Base-by-base conservation (phyloP, 2,329 filamentous ascomycete species). In the Stagonosporopsis rhizophila region DNA sequence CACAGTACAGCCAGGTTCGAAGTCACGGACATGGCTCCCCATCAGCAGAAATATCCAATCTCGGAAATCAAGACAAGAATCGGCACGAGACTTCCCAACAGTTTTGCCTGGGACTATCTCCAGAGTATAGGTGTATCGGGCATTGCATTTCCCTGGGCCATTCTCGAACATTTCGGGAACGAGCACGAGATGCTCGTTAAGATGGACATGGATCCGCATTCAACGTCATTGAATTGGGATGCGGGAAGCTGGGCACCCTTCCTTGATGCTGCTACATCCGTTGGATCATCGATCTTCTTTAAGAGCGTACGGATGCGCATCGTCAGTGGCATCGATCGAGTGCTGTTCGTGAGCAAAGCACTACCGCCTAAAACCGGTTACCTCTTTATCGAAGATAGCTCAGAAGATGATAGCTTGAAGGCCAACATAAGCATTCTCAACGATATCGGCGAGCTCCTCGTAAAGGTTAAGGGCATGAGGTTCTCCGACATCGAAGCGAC, bases 71-170 rank as follows among this genome's bases (percentile, higher is more conserved):
- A 67, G 49, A 54, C 58, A 35, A 69, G 74, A n/a, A 67, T 75
- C 38, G 59, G 59, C 6, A 63, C 56, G 7, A 42, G 65, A n/a
- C 59, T 75, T 17, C 58, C 67, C 0, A 65, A 70, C 20, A 69
- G 44, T 25, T 80, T 80, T 56, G 66, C 73, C 0, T 74, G 75
- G 42, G 67, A 78, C 11, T 80, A 78, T 52, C 66, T 80, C 1
- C 64, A 64, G 9, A 72, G 69, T 19, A 72, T 79, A 2, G 79
- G 78, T 2, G 77, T 80, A 1, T 66, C 74, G 0, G 74, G 65
- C 1, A 79, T 79, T 59, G 77, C 69, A 7, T 80, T 79, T 52
- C 78, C 78, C 0, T 81, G 78, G 79, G 61, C 56, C 0, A 74
- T 80, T 1, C 56, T 66, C 1, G 73, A 79, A 44, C 78, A 80